These are phyloP conservation scores for Alternaria viburni DNA, from an alignment of 2,329 filamentous ascomycete species.

Conservation along the genomic window DNA sequence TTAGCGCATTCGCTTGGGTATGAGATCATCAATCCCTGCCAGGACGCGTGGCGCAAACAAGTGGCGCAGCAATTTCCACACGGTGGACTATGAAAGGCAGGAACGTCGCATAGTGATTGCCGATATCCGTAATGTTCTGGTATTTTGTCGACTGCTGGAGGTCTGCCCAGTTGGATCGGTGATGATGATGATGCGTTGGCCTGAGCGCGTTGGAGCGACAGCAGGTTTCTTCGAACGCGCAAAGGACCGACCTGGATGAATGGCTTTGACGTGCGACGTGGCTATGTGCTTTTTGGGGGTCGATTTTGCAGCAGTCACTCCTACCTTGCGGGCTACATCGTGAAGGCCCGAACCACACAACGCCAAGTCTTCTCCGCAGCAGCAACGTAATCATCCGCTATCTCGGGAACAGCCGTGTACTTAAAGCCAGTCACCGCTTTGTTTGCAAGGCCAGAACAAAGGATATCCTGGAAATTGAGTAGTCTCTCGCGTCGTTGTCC, in stretches of 20 bases:
- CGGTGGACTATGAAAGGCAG: background rate
- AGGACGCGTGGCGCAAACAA: conserved; percentile 5
- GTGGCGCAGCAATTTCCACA: conserved; percentile 2
- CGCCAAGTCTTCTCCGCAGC: background rate
- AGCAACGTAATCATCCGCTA: conserved; percentile 11
- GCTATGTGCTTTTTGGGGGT: background rate
- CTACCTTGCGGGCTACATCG: background rate
- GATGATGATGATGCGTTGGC: background rate
- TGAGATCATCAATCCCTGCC: conserved; percentile 3
- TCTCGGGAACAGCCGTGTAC: background rate
- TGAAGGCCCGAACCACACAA: background rate
- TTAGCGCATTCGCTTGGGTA: conserved; percentile 4
- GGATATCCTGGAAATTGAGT: background rate
- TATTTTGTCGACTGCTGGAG: background rate
- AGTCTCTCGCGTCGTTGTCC: background rate
- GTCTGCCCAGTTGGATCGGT: background rate
- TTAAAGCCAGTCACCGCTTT: background rate
- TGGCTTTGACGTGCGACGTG: background rate
- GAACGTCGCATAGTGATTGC: conserved; percentile 1
- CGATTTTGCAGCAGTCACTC: background rate
- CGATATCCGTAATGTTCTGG: background rate
- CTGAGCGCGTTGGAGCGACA: background rate
- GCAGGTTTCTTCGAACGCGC: background rate
- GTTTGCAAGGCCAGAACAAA: background rate
- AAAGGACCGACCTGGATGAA: background rate